Conservation (phyloP, 805 yeast species). For the Yamadazyma sp. region DNA sequence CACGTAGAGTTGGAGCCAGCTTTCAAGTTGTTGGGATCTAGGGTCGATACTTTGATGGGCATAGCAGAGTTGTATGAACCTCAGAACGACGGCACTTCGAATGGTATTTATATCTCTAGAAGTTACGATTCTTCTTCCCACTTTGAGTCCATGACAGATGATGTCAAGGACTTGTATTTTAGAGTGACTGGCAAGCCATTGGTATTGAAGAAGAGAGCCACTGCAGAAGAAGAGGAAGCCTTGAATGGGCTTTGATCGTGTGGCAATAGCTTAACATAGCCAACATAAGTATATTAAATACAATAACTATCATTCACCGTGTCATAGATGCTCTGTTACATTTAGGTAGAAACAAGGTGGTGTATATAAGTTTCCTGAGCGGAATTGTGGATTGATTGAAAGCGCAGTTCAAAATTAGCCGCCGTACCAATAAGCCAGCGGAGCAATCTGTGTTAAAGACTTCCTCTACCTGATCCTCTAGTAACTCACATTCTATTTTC, state of each 20-base stretch:
- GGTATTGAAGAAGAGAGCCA: constrained; percentile 74
- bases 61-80: constrained; percentile 91
- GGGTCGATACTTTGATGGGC: constrained; percentile 87
- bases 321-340: no score
- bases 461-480: no score
- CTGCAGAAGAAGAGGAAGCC: constrained; percentile 59
- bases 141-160: constrained; percentile 95
- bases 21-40: constrained; percentile 80
- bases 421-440: no score
- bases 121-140: constrained; percentile 95
- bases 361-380: no score
- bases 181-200: constrained; percentile 91
- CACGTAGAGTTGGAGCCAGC: constrained; percentile 93
- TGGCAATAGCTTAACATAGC: no score
- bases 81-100: constrained; percentile 72
- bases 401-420: no score
- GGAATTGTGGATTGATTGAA: no score
- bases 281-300: no score
- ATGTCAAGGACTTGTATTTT: constrained; percentile 89
- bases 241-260: constrained; percentile 32
- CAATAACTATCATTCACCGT: no score
- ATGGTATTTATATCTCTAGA: constrained; percentile 77
- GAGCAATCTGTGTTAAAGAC: no score
- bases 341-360: no score
- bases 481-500: no score